phyloP scores from a whole-genome alignment of 176 grass and related monocot species.

The Microstegium vimineum region DNA sequence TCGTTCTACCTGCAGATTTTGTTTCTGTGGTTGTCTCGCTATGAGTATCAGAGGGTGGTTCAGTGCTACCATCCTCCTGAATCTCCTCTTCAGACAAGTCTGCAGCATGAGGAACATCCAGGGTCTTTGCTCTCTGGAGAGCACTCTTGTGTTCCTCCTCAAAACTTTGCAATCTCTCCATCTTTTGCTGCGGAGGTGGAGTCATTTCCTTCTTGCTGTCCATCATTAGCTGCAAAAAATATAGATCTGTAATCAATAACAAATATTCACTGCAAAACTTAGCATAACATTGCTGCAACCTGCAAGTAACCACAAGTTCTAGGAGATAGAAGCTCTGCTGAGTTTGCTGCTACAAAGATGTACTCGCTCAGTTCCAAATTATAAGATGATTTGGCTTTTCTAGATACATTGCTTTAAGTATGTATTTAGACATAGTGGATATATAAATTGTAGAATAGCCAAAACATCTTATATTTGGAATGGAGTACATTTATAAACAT shows the following conservation, averaged over 20 bases:
- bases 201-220: slow-evolving; percentile 30
- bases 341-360: neutral
- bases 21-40: slow-evolving; percentile 3
- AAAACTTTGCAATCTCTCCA: slow-evolving; percentile 69
- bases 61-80: slow-evolving; percentile 1
- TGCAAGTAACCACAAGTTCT: slow-evolving; percentile 1
- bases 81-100: slow-evolving; percentile 43
- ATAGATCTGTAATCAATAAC: neutral
- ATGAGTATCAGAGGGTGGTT: slow-evolving; percentile 5
- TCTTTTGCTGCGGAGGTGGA: slow-evolving; percentile 54
- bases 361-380: neutral
- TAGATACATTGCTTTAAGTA: too few relatives aligned
- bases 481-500: neutral
- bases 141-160: slow-evolving; percentile 82
- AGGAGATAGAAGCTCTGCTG: neutral
- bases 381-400: neutral
- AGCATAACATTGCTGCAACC: neutral
- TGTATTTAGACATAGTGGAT: neutral
- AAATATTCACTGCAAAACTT: neutral
- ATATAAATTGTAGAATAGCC: too few relatives aligned
- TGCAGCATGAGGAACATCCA: slow-evolving; percentile 65
- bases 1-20: slow-evolving; percentile 50
- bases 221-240: slow-evolving; percentile 56
- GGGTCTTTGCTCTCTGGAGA: slow-evolving; percentile 53
- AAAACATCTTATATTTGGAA: too few relatives aligned